Base-by-base conservation (phyloP, 1,284 basidiomycete genomes). In the Amylostereum areolatum region DNA sequence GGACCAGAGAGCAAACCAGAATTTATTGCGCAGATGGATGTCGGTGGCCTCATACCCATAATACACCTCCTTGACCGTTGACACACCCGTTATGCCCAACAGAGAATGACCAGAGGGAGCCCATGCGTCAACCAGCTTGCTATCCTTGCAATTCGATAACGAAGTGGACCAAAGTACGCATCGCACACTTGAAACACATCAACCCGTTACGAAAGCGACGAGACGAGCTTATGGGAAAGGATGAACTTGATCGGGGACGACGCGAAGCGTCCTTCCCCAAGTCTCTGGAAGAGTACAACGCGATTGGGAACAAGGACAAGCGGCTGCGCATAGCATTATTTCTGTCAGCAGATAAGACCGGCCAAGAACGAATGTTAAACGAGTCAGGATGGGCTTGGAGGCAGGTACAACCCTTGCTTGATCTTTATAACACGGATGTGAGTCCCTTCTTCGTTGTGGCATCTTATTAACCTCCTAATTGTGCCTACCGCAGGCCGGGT, bases 371-470 rank as follows among this genome's bases (percentile, higher is more conserved):
- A 54, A 76, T 78, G 70, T 58, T 76, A 59, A 59, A 52, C 11
- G 68, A 78, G 47, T 80, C 69, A 58, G 63, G 63, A 1, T 86
- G 83, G 83, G 68, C 69, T 0, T 79, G 67, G 67, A 66, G 69
- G 49, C 69, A 74, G 51, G 71, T 72, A 27, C 57, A 64, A 24
- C 68, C 72, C 6, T 63, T 81, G 49, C 59, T 65, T 36, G 57
- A 68, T 0, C 60, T 65, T 5, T 77, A 67, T 57, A 59, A 64
- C 24, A 57, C 57, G n/a, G 68, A 73, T 51, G 75, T 80, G 52
- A 55, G 75, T 64, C 18, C 18, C 18, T 18, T 18, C 18, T 18
- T 18, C 18, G 18, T 18, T 18, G 18, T 18, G 18, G 18, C 18
- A 18, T 18, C 18, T 18, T 18, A 18, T 18, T 18, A 18, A 66